Conservation (phyloP, 495 filamentous ascomycete genomes). For the Penicillium macrosclerotiorum region DNA sequence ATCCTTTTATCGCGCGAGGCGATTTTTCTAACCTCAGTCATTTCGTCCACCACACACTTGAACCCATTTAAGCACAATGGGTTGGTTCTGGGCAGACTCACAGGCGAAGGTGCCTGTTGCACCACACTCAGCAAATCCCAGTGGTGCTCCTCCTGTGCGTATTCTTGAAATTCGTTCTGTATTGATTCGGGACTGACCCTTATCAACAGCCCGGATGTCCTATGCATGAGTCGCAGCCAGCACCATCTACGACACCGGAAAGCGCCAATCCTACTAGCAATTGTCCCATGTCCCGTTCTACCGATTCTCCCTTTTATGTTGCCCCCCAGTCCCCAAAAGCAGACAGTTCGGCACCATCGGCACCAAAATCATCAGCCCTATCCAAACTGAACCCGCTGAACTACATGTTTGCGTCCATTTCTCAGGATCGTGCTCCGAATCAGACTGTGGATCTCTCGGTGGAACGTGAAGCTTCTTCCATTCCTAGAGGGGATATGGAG, state of each 20-base stretch:
- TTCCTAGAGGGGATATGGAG: constrained; percentile 70
- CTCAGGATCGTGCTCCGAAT: constrained; percentile 68
- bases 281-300: constrained; percentile 51
- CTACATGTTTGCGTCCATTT: constrained; percentile 88
- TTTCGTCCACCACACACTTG: neutral
- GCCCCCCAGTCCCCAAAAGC: constrained; percentile 26
- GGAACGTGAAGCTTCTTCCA: constrained; percentile 76
- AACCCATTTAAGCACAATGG: constrained; percentile 58
- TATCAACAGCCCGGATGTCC: constrained; percentile 75
- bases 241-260: constrained; percentile 41
- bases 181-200: constrained; percentile 27
- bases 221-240: constrained; percentile 69
- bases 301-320: constrained; percentile 42
- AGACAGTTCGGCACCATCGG: constrained; percentile 22
- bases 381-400: constrained; percentile 90
- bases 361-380: constrained; percentile 44
- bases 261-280: constrained; percentile 42
- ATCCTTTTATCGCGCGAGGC: constrained; percentile 21
- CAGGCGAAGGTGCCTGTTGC: constrained; percentile 40
- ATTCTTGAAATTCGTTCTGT: neutral
- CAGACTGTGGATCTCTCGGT: constrained; percentile 74
- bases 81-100: constrained; percentile 97
- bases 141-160: constrained; percentile 67
- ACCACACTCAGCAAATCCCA: constrained; percentile 40
- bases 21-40: constrained; percentile 5